phyloP scores from a whole-genome alignment of 495 filamentous ascomycete genomes.

The Daldinia childiae region DNA sequence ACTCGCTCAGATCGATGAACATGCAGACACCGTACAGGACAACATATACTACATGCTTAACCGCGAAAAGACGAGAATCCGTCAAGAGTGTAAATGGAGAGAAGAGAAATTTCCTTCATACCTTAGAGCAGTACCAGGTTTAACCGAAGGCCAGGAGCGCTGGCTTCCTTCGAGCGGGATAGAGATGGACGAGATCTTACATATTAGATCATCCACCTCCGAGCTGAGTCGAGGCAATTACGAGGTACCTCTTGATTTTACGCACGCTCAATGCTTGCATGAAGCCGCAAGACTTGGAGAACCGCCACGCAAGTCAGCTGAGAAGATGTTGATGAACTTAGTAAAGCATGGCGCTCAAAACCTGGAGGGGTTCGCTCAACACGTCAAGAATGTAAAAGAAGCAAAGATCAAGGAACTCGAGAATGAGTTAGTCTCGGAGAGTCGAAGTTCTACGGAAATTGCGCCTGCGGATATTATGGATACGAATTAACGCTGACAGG shows the following conservation, averaged over 20 bases:
- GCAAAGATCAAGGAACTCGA: slow-evolving; percentile 21
- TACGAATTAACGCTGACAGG: slow-evolving; percentile 12
- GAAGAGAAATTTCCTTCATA: slow-evolving; percentile 20
- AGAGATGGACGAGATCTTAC: slow-evolving; percentile 33
- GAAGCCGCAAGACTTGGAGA: slow-evolving; percentile 7
- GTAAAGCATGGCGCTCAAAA: slow-evolving; percentile 31
- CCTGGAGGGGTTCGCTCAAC: slow-evolving; percentile 26
- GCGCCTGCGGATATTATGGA: slow-evolving; percentile 32
- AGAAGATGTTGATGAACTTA: slow-evolving; percentile 36
- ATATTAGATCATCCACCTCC: slow-evolving; percentile 13
- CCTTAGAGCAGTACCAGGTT: slow-evolving; percentile 2
- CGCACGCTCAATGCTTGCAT: slow-evolving; percentile 22
- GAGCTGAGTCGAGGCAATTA: slow-evolving; percentile 17
- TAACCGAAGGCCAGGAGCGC: slow-evolving; percentile 20
- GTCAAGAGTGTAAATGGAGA: slow-evolving; percentile 23
- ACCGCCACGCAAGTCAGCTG: slow-evolving; percentile 32
- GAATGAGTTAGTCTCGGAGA: slow-evolving; percentile 4
- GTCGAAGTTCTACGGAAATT: slow-evolving; percentile 3
- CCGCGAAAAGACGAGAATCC: slow-evolving; percentile 51
- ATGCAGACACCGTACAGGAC: slow-evolving; percentile 50
- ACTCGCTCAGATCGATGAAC: slow-evolving; percentile 53
- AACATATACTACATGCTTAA: slow-evolving; percentile 56
- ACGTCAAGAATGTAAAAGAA: slow-evolving; percentile 22
- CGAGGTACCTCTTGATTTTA: slow-evolving; percentile 24
- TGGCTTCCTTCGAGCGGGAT: slow-evolving; percentile 14